These are phyloP conservation scores for Lichtheimia corymbifera DNA, from an alignment of 371 early-diverging fungal species.

Conservation along the genomic window DNA sequence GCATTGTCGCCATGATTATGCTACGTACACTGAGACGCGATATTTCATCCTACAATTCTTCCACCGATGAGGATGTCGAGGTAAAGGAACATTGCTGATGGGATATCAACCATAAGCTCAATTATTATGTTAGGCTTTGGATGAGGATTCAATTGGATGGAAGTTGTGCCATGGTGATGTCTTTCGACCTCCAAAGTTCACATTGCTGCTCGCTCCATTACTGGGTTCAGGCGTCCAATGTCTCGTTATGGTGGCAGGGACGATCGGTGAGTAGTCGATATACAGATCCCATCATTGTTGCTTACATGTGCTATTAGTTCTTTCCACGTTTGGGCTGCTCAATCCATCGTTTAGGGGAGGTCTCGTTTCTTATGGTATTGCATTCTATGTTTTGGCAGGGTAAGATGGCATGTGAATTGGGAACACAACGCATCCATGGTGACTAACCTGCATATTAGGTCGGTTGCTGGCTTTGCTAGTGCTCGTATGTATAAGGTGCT, in stretches of 20 bases:
- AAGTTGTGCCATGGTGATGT: conserved; percentile 90
- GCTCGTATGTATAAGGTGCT: conserved; percentile 79
- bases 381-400: conserved; percentile 73
- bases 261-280: conserved; percentile 27
- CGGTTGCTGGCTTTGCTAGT: conserved; percentile 74
- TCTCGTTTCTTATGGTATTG: conserved; percentile 66
- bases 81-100: neutral
- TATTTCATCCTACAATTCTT: conserved; percentile 82
- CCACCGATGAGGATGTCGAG: conserved; percentile 51
- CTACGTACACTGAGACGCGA: conserved; percentile 83
- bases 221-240: conserved; percentile 84
- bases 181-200: conserved; percentile 67
- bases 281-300: neutral
- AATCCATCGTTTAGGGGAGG: conserved; percentile 83
- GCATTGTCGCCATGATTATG: conserved; percentile 87
- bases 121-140: conserved; percentile 38
- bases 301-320: conserved; percentile 32
- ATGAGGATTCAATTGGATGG: conserved; percentile 90
- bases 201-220: conserved; percentile 68
- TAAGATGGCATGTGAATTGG: conserved; percentile 24
- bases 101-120: neutral
- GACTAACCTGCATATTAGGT: conserved; percentile 16
- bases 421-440: no score
- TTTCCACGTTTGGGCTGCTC: conserved; percentile 78
- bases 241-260: conserved; percentile 61